These are phyloP conservation scores for Tuber indicum DNA, from an alignment of 495 filamentous ascomycete genomes.

Conservation along the genomic window DNA sequence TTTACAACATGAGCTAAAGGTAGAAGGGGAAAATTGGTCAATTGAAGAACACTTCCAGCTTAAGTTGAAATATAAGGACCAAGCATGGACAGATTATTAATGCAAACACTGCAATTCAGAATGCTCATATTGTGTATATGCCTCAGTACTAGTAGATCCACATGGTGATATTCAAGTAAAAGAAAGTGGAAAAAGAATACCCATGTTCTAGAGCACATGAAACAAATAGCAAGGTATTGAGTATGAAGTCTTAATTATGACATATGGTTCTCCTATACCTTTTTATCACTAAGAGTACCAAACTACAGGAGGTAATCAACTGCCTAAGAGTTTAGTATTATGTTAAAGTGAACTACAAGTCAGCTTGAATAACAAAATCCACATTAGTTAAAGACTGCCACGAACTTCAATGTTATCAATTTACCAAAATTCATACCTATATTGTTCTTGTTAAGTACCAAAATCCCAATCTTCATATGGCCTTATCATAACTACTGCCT, in stretches of 20 bases:
- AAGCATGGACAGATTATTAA: neutral
- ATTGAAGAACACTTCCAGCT: slow-evolving; percentile 10
- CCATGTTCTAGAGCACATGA: neutral
- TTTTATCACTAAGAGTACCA: too few species aligned
- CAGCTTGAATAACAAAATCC: neutral
- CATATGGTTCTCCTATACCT: neutral
- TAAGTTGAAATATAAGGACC: slow-evolving; percentile 1
- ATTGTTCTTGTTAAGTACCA: neutral
- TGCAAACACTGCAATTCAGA: neutral
- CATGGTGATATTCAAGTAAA: too few species aligned
- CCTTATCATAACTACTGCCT: neutral
- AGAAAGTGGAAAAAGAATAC: neutral
- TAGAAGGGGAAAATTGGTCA: slow-evolving; percentile 3
- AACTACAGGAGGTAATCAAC: neutral
- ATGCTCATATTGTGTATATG: slow-evolving; percentile 1
- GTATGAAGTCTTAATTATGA: slow-evolving; percentile 7
- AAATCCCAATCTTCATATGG: neutral
- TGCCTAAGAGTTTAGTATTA: slow-evolving; percentile 6
- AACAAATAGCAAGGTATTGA: neutral
- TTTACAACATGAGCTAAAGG: neutral
- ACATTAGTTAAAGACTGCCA: neutral
- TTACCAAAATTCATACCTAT: slow-evolving; percentile 1
- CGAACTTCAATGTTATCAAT: slow-evolving; percentile 5
- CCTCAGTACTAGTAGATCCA: too few species aligned
- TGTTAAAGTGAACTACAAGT: slow-evolving; percentile 3